Percentiles rank a stretch among this genome's conserved stretches.
Conservation (phyloP, 441 rosid genomes). For the Pelargonium cotyledonis region DNA sequence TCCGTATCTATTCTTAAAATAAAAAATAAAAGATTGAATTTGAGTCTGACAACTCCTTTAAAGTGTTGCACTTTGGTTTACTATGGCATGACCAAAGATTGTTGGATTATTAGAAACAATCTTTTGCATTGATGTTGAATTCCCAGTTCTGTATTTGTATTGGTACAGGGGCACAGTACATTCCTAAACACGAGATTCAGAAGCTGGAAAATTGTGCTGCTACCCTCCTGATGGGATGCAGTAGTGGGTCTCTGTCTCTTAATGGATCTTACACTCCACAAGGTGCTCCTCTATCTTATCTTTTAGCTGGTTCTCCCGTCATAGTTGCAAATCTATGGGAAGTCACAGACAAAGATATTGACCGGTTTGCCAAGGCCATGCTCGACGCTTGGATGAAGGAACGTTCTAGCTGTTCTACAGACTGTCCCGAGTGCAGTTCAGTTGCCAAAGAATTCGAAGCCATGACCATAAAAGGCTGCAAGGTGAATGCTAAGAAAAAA, state of each 20-base stretch:
- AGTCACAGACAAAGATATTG: conserved; percentile 91
- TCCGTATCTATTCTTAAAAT: neutral
- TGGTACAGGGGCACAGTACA: conserved; percentile 67
- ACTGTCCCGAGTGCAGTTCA: conserved; percentile 42
- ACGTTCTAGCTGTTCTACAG: conserved; percentile 38
- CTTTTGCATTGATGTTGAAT: neutral
- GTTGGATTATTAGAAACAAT: no score
- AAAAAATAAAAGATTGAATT: neutral
- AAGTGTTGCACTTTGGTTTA: neutral
- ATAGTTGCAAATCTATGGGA: conserved; percentile 89
- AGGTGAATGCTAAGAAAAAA: conserved; percentile 42
- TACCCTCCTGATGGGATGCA: no score
- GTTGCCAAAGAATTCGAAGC: conserved; percentile 58
- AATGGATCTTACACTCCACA: conserved; percentile 74
- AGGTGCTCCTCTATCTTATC: conserved; percentile 71
- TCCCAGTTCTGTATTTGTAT: neutral
- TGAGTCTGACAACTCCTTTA: neutral
- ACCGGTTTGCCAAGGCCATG: conserved; percentile 80
- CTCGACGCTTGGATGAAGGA: conserved; percentile 82
- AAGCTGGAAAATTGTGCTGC: no score
- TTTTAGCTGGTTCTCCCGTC: conserved; percentile 78
- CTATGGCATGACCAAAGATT: neutral
- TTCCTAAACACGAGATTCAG: conserved; percentile 57
- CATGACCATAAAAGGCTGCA: conserved; percentile 34
- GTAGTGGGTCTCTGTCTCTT: conserved; percentile 70